These are phyloP conservation scores for Bromus sterilis DNA, from an alignment of 176 grass and related monocot species.

Conservation along the genomic window DNA sequence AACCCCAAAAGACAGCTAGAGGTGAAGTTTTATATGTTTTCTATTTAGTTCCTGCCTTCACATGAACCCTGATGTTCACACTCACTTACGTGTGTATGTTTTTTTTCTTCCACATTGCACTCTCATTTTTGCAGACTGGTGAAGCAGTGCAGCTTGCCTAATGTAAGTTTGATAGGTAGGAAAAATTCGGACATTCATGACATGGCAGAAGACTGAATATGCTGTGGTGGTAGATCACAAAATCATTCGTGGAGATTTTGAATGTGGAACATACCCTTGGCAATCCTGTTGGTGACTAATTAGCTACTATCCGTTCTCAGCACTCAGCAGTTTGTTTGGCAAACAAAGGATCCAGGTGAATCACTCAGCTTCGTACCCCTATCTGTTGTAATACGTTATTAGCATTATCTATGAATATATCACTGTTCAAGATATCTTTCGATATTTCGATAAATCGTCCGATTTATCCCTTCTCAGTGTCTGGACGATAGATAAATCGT, in stretches of 20 bases:
- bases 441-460: too few relatives aligned
- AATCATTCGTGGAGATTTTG: conserved; percentile 3
- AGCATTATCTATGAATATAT: neutral
- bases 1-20: neutral
- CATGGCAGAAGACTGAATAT: neutral
- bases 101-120: neutral
- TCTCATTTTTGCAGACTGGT: conserved; percentile 2
- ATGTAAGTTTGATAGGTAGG: neutral
- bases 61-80: neutral
- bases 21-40: conserved; percentile 4
- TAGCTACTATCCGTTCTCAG: neutral
- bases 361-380: neutral
- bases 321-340: neutral
- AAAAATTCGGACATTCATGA: neutral
- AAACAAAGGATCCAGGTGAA: conserved; percentile 15
- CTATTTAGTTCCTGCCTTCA: neutral
- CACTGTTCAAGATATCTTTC: too few relatives aligned
- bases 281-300: neutral
- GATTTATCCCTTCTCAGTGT: too few relatives aligned
- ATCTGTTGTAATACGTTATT: neutral
- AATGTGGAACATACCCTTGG: neutral
- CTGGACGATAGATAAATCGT: too few relatives aligned
- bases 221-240: neutral
- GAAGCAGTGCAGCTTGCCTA: neutral
- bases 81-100: neutral